Evolutionary conservation across 139 green algal species (phyloP), one percentile per base, ranked within the genome.

Genomic region (Chlamydomonas sp.): DNA sequence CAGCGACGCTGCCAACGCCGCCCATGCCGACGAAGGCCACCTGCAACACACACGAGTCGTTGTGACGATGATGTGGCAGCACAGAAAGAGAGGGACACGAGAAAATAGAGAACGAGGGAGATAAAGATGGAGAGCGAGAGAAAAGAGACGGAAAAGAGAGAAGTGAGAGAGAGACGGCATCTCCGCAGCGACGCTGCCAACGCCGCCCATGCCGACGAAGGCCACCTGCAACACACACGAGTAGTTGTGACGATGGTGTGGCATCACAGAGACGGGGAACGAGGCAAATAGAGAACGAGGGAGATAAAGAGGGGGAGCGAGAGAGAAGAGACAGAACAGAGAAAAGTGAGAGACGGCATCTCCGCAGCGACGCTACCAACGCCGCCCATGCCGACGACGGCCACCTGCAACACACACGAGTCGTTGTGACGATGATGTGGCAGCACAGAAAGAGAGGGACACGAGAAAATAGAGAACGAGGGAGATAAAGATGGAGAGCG

Each of bases 131-230:
- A n/a, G n/a, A n/a, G n/a, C n/a, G n/a, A n/a, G n/a, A n/a, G n/a
- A n/a, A n/a, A n/a, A n/a, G n/a, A n/a, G n/a, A n/a, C n/a, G n/a
- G n/a, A n/a, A n/a, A n/a, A n/a, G n/a, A n/a, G n/a, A n/a, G n/a
- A n/a, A n/a, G n/a, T n/a, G n/a, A n/a, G n/a, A 98, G 33, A 94
- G 86, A 2, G 93, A 95, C 31, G 98, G 81, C 94, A 98, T 98
- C 79, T 98, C 93, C 1, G 90, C 88, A 1, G 93, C 93, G 35
- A 98, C 93, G 48, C 83, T 93, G 69, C 93, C 93, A 59, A 98
- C 94, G 43, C 93, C 93, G 28, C 94, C 93, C 49, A 96, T 89
- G 57, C 91, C 91, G 37, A 96, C 89, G 4, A 96, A 70, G 2
- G 91, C 91, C 34, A 94, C 76, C 80, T 86, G 79, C n/a, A 35